These are phyloP conservation scores for Malassezia slooffiae DNA, from an alignment of 1,284 basidiomycete genomes.

Conservation along the genomic window DNA sequence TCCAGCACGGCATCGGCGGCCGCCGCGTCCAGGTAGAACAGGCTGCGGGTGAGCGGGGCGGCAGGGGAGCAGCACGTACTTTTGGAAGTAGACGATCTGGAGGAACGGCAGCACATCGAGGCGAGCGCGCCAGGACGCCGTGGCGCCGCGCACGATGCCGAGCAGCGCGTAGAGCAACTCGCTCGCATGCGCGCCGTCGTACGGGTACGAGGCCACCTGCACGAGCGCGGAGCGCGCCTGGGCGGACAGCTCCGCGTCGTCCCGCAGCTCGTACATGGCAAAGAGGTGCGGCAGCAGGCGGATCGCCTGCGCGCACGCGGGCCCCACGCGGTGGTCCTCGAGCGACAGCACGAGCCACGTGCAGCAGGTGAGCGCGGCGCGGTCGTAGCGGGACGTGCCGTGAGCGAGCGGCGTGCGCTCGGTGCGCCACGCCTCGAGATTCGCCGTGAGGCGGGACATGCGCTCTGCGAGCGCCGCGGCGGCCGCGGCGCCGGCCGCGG, in stretches of 20 bases:
- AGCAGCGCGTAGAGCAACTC: conserved; percentile 28
- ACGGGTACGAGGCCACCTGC: conserved; percentile 33
- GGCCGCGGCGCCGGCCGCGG: conserved; percentile 45
- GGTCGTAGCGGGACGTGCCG: conserved; percentile 44
- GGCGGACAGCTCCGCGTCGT: conserved; percentile 37
- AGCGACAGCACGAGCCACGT: conserved; percentile 41
- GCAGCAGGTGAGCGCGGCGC: conserved; percentile 30
- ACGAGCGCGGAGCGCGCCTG: conserved; percentile 32
- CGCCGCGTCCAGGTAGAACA: conserved; percentile 29
- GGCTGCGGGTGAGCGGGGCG: neutral
- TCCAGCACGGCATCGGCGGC: conserved; percentile 27
- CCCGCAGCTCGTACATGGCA: conserved; percentile 40
- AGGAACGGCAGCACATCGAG: conserved; percentile 37
- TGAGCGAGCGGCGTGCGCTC: conserved; percentile 47
- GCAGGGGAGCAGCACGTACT: conserved; percentile 9
- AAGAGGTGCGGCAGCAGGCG: conserved; percentile 41
- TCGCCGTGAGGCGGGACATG: conserved; percentile 51
- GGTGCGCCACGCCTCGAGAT: conserved; percentile 37
- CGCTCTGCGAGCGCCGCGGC: conserved; percentile 47
- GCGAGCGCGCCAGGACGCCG: conserved; percentile 38
- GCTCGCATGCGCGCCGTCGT: conserved; percentile 22
- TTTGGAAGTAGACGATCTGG: conserved; percentile 45
- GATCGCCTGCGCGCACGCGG: conserved; percentile 31
- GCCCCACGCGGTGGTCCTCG: conserved; percentile 38
- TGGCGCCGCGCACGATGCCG: conserved; percentile 22